Evolutionary conservation across 495 filamentous ascomycete genomes (phyloP).

Genomic region (Beverwykella pulmonaria): DNA sequence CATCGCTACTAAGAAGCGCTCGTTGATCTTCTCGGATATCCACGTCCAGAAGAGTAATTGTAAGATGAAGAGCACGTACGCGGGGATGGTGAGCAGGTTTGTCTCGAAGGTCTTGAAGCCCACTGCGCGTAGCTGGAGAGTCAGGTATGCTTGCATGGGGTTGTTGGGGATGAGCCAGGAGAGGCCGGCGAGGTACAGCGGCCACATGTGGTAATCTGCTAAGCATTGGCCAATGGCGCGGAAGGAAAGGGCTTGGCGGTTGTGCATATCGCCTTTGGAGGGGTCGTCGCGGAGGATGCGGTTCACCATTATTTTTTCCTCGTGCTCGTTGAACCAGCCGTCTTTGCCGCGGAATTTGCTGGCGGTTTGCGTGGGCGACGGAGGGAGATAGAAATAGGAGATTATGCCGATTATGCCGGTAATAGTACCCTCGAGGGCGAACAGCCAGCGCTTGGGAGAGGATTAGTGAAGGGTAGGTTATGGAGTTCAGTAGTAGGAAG

Average conservation of each 20-base stretch:
- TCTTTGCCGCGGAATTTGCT: slow-evolving; percentile 38
- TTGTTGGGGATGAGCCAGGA: slow-evolving; percentile 38
- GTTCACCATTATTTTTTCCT: slow-evolving; percentile 43
- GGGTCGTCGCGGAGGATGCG: slow-evolving; percentile 43
- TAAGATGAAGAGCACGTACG: slow-evolving; percentile 45
- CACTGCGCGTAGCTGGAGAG: slow-evolving; percentile 27
- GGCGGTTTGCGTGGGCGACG: slow-evolving; percentile 40
- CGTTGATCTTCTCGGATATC: slow-evolving; percentile 60
- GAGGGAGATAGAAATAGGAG: slow-evolving; percentile 40
- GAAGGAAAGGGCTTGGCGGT: slow-evolving; percentile 36
- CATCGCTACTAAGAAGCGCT: slow-evolving; percentile 55
- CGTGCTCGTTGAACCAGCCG: slow-evolving; percentile 42
- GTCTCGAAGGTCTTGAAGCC: slow-evolving; percentile 38
- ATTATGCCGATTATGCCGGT: slow-evolving; percentile 40
- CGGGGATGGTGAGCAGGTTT: slow-evolving; percentile 43
- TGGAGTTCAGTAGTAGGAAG: too few relatives aligned
- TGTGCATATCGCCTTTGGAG: slow-evolving; percentile 43
- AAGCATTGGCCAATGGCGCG: background rate
- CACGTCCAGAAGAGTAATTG: slow-evolving; percentile 60
- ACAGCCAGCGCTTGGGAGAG: slow-evolving; percentile 35
- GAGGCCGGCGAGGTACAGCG: slow-evolving; percentile 44
- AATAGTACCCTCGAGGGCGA: slow-evolving; percentile 40
- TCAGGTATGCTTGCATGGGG: slow-evolving; percentile 34
- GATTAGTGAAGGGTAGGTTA: slow-evolving; percentile 7
- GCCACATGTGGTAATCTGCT: slow-evolving; percentile 40